Base-by-base conservation (phyloP, 495 filamentous ascomycete species). In the Neurospora hispaniola region DNA sequence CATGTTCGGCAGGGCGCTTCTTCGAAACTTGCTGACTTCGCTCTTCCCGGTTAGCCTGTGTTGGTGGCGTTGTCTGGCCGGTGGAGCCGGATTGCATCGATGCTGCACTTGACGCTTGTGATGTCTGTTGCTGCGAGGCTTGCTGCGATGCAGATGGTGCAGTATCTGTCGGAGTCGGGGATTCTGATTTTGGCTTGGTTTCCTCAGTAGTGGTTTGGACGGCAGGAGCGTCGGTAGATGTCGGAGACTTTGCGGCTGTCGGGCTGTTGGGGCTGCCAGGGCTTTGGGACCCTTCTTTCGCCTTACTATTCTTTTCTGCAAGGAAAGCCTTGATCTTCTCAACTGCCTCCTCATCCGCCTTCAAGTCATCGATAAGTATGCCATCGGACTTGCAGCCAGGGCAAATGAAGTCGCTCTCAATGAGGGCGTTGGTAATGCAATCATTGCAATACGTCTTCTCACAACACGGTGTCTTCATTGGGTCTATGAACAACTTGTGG, bases 391-490 rank as follows among this genome's bases (percentile, higher is more conserved):
- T 88, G 85, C 96, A 99, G 70, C 89, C 90, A 72, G 96, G 96
- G 81, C 96, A 99, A 78, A 92, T 86, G 85, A 99, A 93, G 86
- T 99, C 96, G 88, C 91, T 95, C 85, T 98, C 94, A 84, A 97
- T 94, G 84, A 99, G 90, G 78, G 93, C 91, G 89, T 94, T 96
- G 77, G 94, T 94, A 82, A 98, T 97, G 91, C 96, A 99, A 77
- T 98, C 94, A 88, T 94, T 92, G 89, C 96, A 99, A 88, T 95
- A 98, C 80, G 94, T 97, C 87, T 91, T 94, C 81, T 91, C 88
- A 86, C 96, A 99, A 86, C 96, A 99, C 73, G 96, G 96, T 76
- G 95, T 98, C 88, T 97, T 95, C 85, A 94, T 94, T 86, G 96
- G 94, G 81, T 97, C 92, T 90, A 95, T 88, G 84, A 98, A 97